Percentiles rank a stretch among this genome's conserved stretches.
Evolutionary conservation across 1,284 basidiomycete species (phyloP).

Genomic region (Boletellus dicymbophilus): DNA sequence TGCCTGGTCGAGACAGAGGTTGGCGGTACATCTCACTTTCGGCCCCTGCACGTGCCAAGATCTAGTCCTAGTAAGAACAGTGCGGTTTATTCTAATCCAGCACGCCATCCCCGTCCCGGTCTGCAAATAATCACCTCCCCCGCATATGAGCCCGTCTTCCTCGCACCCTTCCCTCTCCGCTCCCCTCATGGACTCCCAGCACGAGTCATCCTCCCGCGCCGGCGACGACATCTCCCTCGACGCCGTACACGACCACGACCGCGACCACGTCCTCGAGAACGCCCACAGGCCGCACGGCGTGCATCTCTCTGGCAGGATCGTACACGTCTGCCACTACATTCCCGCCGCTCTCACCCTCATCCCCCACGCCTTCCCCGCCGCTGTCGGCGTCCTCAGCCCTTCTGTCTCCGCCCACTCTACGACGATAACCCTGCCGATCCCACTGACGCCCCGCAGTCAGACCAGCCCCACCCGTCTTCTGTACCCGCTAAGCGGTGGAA

Average conservation of each 20-base stretch:
- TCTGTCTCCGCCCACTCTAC: slow-evolving; percentile 62
- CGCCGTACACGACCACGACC: slow-evolving; percentile 61
- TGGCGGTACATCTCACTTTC: no score
- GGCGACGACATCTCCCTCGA: slow-evolving; percentile 45
- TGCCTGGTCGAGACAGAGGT: no score
- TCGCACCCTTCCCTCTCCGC: neutral
- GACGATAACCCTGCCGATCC: slow-evolving; percentile 44
- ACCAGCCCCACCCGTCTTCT: slow-evolving; percentile 13
- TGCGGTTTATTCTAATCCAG: no score
- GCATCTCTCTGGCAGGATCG: slow-evolving; percentile 79
- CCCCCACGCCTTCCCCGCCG: slow-evolving; percentile 45
- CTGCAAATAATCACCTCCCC: no score
- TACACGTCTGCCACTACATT: slow-evolving; percentile 87
- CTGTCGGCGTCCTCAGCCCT: slow-evolving; percentile 61
- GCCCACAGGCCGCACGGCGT: slow-evolving; percentile 70
- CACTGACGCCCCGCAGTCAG: slow-evolving; percentile 11
- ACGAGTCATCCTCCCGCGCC: slow-evolving; percentile 41
- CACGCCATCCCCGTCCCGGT: no score
- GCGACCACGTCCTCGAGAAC: slow-evolving; percentile 65
- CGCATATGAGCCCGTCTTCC: slow-evolving; percentile 20
- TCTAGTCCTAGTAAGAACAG: no score
- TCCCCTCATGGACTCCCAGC: slow-evolving; percentile 47
- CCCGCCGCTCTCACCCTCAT: slow-evolving; percentile 65
- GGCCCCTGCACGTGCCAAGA: no score
- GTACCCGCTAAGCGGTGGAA: slow-evolving; percentile 57